Conservation (phyloP, 2,329 filamentous ascomycete genomes). For the Trichophyton mentagrophytes region DNA sequence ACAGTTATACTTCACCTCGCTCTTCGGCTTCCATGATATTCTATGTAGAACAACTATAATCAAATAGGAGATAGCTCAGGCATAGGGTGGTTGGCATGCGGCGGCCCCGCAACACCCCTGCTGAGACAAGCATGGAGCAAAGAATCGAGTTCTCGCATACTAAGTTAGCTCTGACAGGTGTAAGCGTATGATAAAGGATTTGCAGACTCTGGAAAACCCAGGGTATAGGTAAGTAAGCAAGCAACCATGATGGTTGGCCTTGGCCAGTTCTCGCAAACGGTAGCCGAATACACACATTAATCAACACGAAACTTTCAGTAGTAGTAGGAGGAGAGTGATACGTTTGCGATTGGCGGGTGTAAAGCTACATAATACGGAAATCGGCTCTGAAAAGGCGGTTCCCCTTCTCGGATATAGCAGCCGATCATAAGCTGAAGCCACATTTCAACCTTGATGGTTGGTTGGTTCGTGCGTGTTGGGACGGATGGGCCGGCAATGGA, state of each 20-base stretch:
- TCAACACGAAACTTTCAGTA: neutral
- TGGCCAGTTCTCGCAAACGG: neutral
- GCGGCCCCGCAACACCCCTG: neutral
- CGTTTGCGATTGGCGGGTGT: neutral
- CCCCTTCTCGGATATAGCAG: no score
- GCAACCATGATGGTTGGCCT: neutral
- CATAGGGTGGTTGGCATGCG: neutral
- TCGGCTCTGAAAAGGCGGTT: no score
- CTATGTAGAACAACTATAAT: neutral
- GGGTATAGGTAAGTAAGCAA: neutral
- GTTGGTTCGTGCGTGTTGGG: neutral
- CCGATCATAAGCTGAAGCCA: no score
- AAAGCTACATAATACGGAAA: no score
- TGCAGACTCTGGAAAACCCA: neutral
- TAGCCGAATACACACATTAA: neutral
- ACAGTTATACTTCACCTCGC: neutral
- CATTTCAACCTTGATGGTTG: no score
- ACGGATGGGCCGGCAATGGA: neutral
- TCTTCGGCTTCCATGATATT: neutral
- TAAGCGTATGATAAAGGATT: neutral
- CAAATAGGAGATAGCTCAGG: neutral
- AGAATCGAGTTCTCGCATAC: neutral
- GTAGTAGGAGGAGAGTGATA: neutral
- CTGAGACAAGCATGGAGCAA: neutral
- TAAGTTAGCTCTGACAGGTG: neutral